phyloP scores from a whole-genome alignment of 345 rosid genomes.

The Aegle marmelos region DNA sequence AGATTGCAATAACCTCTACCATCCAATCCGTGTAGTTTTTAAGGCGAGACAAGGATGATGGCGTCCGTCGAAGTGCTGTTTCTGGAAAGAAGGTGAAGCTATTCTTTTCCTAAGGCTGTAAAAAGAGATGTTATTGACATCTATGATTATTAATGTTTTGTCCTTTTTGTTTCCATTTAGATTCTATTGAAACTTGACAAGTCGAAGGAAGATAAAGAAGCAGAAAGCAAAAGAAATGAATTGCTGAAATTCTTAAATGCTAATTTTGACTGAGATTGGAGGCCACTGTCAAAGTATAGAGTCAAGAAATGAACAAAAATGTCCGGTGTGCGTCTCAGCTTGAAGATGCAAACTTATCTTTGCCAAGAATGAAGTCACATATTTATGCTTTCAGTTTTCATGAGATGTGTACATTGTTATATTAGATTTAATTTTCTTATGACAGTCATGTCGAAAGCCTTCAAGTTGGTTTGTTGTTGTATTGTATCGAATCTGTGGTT shows the following conservation, averaged over 20 bases:
- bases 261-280: constrained; percentile 71
- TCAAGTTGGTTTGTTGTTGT: constrained; percentile 2
- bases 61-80: constrained; percentile 90
- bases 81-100: constrained; percentile 86
- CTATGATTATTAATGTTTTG: neutral
- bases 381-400: constrained; percentile 2
- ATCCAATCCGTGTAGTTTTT: constrained; percentile 50
- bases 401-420: constrained; percentile 15
- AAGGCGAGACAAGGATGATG: constrained; percentile 71
- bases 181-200: constrained; percentile 89
- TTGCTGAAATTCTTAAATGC: constrained; percentile 95
- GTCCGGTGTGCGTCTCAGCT: neutral
- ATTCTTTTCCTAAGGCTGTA: neutral
- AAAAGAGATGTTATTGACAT: neutral
- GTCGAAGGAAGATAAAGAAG: constrained; percentile 91
- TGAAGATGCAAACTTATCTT: neutral
- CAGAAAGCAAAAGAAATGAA: constrained; percentile 84
- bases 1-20: neutral
- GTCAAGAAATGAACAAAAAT: neutral
- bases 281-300: neutral
- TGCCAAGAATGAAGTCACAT: neutral
- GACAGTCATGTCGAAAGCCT: neutral
- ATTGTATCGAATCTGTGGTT: neutral
- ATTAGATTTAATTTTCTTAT: constrained; percentile 6
- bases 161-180: constrained; percentile 30